Percentiles rank a stretch among this genome's conserved stretches.
Conservation (phyloP, 768 basidiomycete species). For the Tylopilus cervinicoccineus region DNA sequence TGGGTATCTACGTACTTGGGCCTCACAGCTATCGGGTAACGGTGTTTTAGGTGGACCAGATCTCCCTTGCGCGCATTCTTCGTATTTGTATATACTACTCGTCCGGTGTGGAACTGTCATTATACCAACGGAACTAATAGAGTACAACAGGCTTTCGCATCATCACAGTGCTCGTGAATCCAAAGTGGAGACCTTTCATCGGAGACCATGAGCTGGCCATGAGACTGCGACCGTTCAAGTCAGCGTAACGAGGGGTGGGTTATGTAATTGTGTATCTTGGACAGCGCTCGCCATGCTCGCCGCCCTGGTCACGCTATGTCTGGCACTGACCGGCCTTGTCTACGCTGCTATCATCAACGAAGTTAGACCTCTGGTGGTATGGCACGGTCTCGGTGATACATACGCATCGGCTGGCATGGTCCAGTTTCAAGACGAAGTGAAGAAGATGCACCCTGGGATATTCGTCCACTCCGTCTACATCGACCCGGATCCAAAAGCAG, state of each 20-base stretch:
- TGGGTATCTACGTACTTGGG: not conserved
- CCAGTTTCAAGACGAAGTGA: constrained; percentile 55
- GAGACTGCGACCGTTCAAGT: too few species aligned
- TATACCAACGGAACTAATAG: too few species aligned
- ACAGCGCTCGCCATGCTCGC: constrained; percentile 9
- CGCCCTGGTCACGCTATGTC: constrained; percentile 8
- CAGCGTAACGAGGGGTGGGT: not conserved
- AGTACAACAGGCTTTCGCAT: too few species aligned
- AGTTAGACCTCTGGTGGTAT: constrained; percentile 61
- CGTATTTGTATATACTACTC: too few species aligned
- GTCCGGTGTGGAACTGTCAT: too few species aligned
- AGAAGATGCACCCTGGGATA: constrained; percentile 66
- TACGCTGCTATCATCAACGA: constrained; percentile 12
- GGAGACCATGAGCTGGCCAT: too few species aligned
- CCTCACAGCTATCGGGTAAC: not conserved
- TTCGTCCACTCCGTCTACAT: constrained; percentile 75
- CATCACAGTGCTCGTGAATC: too few species aligned
- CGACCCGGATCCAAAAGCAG: constrained; percentile 55
- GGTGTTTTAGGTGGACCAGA: too few species aligned
- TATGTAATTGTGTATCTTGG: constrained; percentile 1
- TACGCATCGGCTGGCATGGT: constrained; percentile 71
- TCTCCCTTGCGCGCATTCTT: too few species aligned
- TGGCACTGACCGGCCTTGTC: constrained; percentile 11
- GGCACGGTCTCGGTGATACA: constrained; percentile 84
- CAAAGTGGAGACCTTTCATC: too few species aligned